Evolutionary conservation across 169 alveolate genomes (phyloP), one percentile per base, ranked within the genome.

Genomic region (Sarcocystis neurona): DNA sequence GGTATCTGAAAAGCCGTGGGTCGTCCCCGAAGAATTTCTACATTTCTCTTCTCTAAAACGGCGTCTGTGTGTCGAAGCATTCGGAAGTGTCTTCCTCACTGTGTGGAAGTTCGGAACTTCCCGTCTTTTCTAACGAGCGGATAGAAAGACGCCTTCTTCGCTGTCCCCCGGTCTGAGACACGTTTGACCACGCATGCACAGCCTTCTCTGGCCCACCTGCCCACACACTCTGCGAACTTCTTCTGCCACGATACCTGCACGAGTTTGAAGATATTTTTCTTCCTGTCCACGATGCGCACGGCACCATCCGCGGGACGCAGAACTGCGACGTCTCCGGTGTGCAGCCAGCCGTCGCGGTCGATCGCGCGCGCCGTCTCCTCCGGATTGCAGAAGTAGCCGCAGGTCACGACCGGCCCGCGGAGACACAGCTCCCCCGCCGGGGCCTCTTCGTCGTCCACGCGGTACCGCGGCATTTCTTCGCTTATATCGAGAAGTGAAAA

Each of bases 251-350:
- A 0, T 6, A 84, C 93, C 93, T 98, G 98, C 0, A 97, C 91
- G 85, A 98, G 96, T 91, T 98, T 98, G 93, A 98, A 98, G n/a
- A 97, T 96, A 94, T 97, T 97, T 91, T 97, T 97, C 80, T 96
- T 97, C 63, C 99, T 95, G 93, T 98, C 99, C 70, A 98, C 96
- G 74, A 98, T 92, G 85, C 95, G 94, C 8, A 98, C 82, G 44
- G 92, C 92, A 12, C 85, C 84, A 30, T n/a, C 79, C 0, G 72
- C 41, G 90, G 93, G 92, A 63, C 53, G 48, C 15, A 87, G 34
- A 39, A 74, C 84, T 6, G 97, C 99, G 32, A 97, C 94, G 93
- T 97, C 99, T 34, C 99, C 99, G 30, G 97, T 94, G 89, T 96
- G 98, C 44, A 89, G 79, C 98, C 98, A 97, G 4, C 98, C 98